Base-by-base conservation (phyloP, 2,329 filamentous ascomycete species). In the Fusarium brachygibbosum region DNA sequence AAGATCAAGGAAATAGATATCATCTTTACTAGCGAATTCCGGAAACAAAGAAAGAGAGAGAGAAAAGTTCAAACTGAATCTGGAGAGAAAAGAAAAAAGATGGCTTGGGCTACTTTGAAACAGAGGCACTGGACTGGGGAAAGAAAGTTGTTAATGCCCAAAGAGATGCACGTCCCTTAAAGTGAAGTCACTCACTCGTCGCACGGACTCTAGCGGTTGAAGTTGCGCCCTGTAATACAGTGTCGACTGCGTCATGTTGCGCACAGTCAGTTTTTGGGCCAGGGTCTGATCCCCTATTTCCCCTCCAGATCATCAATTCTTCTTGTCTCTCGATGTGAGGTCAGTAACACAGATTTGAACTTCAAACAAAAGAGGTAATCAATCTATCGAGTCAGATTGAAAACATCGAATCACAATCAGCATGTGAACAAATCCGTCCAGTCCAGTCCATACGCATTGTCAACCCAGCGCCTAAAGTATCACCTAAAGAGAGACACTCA, bases 21-120 rank as follows among this genome's bases (percentile, higher is more conserved):
- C 29, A 40, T 40, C 46, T 49, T 31, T 37, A 6, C 28, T 41
- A 25, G 34, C 6, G 37, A 25, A 62, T 29, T 5, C 51, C 51
- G 44, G 40, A 46, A 32, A 63, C 50, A 46, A 56, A 38, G 32
- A 48, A 29, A 2, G 25, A 42, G 8, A 35, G 28, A 21, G 51
- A 42, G 42, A 14, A 8, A 14, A 8, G 29, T 29, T 29, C 6
- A 8, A 29, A 8, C 29, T 29, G 29, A 8, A 42, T 66, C 63
- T 61, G 72, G 49, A 29, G 9, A 29, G 29, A 4, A 62, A 37
- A 42, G 54, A 34, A 53, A 53, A 52, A 58, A 49, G 21, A 25
- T 51, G 48, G 34, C 34, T 63, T 58, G 67, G 58, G 60, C 70
- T 72, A 73, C 72, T 71, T 70, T 73, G 75, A 76, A 76, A 77